Conservation (phyloP, 257 asterid genomes). For the Solanum pennellii region DNA sequence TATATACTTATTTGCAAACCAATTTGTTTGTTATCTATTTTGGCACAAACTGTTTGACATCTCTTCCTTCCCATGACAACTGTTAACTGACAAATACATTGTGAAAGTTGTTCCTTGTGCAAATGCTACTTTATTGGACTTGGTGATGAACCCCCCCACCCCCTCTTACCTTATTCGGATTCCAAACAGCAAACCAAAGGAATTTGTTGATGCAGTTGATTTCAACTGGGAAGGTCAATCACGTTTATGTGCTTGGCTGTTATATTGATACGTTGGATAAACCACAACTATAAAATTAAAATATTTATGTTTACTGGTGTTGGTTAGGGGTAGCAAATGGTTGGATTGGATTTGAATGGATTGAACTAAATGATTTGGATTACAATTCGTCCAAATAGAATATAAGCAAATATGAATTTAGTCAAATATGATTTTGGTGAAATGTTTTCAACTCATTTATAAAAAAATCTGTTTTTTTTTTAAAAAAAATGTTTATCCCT, state of each 20-base stretch:
- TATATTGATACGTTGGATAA: not conserved
- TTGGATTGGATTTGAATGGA: too few relatives aligned
- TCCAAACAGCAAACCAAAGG: not conserved
- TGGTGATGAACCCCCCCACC: not conserved
- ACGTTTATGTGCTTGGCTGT: not conserved
- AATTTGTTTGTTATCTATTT: not conserved
- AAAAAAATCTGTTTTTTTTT: too few relatives aligned
- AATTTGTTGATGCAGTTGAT: not conserved
- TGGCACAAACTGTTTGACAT: not conserved
- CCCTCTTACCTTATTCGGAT: not conserved
- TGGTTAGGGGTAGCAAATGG: too few relatives aligned
- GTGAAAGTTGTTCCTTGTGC: not conserved
- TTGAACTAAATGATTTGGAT: too few relatives aligned
- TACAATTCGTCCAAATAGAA: too few relatives aligned
- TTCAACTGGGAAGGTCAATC: not conserved
- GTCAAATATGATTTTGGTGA: too few relatives aligned
- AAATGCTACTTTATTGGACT: not conserved
- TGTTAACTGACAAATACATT: not conserved
- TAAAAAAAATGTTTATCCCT: too few relatives aligned
- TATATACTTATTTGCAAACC: not conserved
- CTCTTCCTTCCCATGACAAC: not conserved
- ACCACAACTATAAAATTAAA: too few relatives aligned
- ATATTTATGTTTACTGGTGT: too few relatives aligned
- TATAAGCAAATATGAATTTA: too few relatives aligned
- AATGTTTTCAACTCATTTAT: too few relatives aligned